phyloP scores from a whole-genome alignment of 148 eudicot genomes.

The Hydrangea macrophylla region DNA sequence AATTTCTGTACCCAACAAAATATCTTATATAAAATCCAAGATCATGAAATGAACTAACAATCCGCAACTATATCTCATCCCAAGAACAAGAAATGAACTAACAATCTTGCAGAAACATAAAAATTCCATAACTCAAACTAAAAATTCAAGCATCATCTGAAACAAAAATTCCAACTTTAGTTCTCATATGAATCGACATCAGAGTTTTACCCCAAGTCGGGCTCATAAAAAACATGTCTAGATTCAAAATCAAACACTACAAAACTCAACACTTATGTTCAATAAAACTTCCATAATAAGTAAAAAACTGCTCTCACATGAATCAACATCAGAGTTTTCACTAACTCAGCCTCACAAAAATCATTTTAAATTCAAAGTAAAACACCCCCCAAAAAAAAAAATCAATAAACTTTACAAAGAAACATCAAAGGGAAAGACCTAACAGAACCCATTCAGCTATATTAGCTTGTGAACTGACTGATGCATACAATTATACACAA shows the following conservation, averaged over 20 bases:
- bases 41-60: no score
- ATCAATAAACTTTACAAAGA: not conserved
- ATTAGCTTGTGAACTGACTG: not conserved
- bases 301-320: no score
- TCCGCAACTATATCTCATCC: no score
- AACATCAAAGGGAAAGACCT: not conserved
- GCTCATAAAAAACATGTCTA: not conserved
- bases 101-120: not conserved
- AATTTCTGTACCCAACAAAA: no score
- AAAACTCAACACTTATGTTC: not conserved
- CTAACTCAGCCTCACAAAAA: no score
- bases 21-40: no score
- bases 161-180: not conserved
- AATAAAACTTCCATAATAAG: not conserved
- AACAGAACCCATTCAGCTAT: not conserved
- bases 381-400: not conserved
- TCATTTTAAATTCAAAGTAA: no score
- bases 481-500: not conserved
- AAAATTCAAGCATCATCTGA: conserved; percentile 4
- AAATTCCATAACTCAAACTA: not conserved
- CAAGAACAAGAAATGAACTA: no score
- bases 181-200: not conserved
- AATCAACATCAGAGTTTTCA: no score
- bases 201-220: not conserved
- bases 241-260: not conserved